Base-by-base conservation (phyloP, 192 early-diverging fungal species). In the Backusella tuberculispora region DNA sequence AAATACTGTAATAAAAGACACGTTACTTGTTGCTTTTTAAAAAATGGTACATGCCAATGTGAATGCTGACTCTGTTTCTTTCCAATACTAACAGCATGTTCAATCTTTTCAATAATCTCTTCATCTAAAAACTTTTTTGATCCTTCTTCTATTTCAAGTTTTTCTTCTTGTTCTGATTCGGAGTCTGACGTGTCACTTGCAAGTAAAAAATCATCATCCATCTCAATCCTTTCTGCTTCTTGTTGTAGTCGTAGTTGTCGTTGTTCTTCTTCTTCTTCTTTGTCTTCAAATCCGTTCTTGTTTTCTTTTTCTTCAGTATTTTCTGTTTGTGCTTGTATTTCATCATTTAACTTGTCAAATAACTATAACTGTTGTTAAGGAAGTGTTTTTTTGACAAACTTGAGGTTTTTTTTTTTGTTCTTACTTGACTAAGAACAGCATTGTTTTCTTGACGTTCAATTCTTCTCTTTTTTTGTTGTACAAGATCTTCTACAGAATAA, bases 151-250 rank as follows among this genome's bases (percentile, higher is more conserved):
- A 69, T 8, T 7, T 69, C 44, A 5, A 69, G 26, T 12, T 46
- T 44, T 29, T 45, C 21, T 47, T 26, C 21, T 69, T 45, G 42
- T 38, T 45, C 26, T 7, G 7, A 67, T 13, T 67, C 41, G 1
- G 66, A 69, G 24, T 60, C 53, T 8, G 53, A 60, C 9, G 53
- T 13, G 53, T 69, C 44, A 4, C 12, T 47, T 6, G 15, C 44
- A 26, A 69, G 44, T 7, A 69, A 24, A 45, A 29, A 69, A 26
- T 69, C 21, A 29, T 69, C 68, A 26, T 69, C 68, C 21, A 60
- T 19, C 24, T 60, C 53, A 9, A 60, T 26, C 12, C n/a, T 60
- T 24, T 60, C 53, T 4, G 12, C 8, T 56, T 56, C 21, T 2
- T 34, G 29, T 34, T 34, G 29, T 34, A 34, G 29, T 34, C 29